Conservation (phyloP, 1,139 yeast species). For the Saccharomyces hybrid region DNA sequence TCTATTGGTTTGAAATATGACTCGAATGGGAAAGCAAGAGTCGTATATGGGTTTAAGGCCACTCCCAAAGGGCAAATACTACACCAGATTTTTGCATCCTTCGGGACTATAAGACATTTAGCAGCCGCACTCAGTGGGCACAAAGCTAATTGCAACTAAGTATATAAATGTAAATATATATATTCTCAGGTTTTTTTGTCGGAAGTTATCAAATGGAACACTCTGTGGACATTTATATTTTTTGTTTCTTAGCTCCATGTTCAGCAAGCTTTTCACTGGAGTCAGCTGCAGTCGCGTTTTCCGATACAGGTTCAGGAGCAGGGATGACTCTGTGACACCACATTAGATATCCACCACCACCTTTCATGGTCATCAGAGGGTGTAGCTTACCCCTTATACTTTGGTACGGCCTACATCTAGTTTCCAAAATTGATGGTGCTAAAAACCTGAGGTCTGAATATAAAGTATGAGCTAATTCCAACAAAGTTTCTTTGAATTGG, state of each 20-base stretch:
- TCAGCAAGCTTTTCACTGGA: constrained; percentile 3
- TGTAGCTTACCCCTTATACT: constrained; percentile 91
- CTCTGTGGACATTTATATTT: background rate
- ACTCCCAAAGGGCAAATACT: background rate
- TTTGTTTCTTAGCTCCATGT: constrained; percentile 6
- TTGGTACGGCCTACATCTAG: constrained; percentile 80
- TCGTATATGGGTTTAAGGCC: constrained; percentile 29
- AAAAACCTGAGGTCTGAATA: constrained; percentile 60
- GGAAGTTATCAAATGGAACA: background rate
- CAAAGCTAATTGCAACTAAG: background rate
- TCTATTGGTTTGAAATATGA: constrained; percentile 29
- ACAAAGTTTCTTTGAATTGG: constrained; percentile 69
- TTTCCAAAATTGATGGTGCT: constrained; percentile 77
- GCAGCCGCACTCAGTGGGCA: background rate
- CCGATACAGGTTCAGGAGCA: constrained; percentile 40
- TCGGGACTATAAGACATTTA: background rate
- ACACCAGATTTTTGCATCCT: background rate
- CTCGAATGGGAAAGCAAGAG: constrained; percentile 30
- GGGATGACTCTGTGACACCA: constrained; percentile 80
- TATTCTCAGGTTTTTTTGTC: background rate
- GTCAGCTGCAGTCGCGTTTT: constrained; percentile 3
- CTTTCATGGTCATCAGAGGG: constrained; percentile 89
- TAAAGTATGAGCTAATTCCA: constrained; percentile 63
- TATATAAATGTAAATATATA: background rate
- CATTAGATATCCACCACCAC: constrained; percentile 84